These are phyloP conservation scores for Linaria vulgaris DNA, from an alignment of 257 asterid genomes.

Conservation along the genomic window DNA sequence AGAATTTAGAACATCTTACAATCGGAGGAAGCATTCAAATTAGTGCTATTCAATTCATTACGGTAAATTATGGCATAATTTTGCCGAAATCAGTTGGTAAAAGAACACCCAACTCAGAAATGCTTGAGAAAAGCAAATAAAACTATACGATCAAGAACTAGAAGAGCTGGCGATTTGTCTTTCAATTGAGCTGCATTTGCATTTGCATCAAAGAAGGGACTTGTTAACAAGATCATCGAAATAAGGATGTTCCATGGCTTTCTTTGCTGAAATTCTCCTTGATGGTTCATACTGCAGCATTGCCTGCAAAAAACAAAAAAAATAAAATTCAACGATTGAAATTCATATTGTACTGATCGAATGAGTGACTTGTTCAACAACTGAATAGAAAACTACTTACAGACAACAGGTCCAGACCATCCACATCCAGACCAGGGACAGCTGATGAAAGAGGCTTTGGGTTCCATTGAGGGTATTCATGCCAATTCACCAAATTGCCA, in stretches of 20 bases:
- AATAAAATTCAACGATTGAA: background rate
- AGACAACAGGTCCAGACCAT: conserved; percentile 66
- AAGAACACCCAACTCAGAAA: conserved; percentile 1
- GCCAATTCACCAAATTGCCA: conserved; percentile 92
- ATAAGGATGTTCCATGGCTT: conserved; percentile 93
- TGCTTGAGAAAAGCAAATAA: conserved; percentile 46
- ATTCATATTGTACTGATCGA: background rate
- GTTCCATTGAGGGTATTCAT: conserved; percentile 94
- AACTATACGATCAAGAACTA: background rate
- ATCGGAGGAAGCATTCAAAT: no score
- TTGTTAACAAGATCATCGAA: conserved; percentile 85
- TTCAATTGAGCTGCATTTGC: background rate
- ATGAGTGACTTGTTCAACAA: no score
- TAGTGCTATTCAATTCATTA: no score
- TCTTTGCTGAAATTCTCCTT: conserved; percentile 92
- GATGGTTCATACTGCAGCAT: conserved; percentile 92
- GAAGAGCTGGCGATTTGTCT: background rate
- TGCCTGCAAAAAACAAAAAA: conserved; percentile 47
- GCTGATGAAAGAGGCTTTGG: conserved; percentile 71
- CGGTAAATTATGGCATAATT: no score
- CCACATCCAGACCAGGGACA: conserved; percentile 71
- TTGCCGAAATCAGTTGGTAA: background rate
- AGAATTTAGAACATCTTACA: no score
- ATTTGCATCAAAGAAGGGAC: conserved; percentile 36
- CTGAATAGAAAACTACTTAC: conserved; percentile 37